phyloP scores from a whole-genome alignment of 192 early-diverging fungal species.

The Piromyces sp. region DNA sequence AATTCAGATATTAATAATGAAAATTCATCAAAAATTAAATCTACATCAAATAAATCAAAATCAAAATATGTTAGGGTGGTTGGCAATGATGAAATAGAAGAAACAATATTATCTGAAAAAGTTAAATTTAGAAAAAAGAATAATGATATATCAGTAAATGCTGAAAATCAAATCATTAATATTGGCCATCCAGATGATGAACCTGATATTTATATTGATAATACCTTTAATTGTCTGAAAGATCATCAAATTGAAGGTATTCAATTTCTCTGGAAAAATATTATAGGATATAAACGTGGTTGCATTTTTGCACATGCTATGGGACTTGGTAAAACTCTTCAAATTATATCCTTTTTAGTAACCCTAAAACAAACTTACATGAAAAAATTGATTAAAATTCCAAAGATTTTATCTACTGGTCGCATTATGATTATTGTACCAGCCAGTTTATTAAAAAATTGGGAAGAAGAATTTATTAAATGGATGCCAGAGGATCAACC shows the following conservation, averaged over 20 bases:
- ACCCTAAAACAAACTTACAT: constrained; percentile 27
- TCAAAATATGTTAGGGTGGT: not conserved
- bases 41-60: not conserved
- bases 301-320: constrained; percentile 71
- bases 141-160: not conserved
- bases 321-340: constrained; percentile 72
- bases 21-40: not conserved
- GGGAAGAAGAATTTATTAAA: constrained; percentile 47
- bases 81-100: not conserved
- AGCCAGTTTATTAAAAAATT: constrained; percentile 49
- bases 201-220: constrained; percentile 21
- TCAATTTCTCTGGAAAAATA: constrained; percentile 62
- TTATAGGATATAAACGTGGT: constrained; percentile 49
- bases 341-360: constrained; percentile 52
- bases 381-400: constrained; percentile 12
- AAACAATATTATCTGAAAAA: not conserved
- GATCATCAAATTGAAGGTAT: constrained; percentile 60
- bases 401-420: constrained; percentile 6
- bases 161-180: constrained; percentile 20
- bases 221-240: constrained; percentile 18
- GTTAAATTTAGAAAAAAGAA: not conserved
- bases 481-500: constrained; percentile 30
- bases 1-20: not conserved
- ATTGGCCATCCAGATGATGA: constrained; percentile 38
- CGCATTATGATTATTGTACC: constrained; percentile 60